Percentiles rank a stretch among this genome's conserved stretches.
Evolutionary conservation across 495 filamentous ascomycete genomes (phyloP).

Genomic region (Penicillium cosmopolitanum): DNA sequence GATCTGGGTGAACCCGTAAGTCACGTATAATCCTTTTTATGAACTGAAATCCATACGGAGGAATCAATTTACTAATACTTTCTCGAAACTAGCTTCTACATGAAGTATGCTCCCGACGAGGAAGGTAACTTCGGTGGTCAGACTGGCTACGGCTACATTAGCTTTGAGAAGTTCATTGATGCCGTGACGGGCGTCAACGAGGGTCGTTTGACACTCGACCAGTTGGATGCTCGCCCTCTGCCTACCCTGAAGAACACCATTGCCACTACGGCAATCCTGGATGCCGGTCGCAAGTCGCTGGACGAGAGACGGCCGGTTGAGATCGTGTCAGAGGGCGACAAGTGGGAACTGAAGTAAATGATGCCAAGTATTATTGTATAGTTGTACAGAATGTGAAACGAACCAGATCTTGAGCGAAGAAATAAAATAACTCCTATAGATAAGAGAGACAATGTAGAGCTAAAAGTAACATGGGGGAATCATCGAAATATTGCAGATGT

Average conservation of each 20-base stretch:
- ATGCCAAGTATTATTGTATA: constrained; percentile 11
- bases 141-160: constrained; percentile 89
- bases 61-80: neutral
- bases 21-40: neutral
- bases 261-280: constrained; percentile 86
- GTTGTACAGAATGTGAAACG: constrained; percentile 5
- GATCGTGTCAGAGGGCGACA: constrained; percentile 65
- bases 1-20: constrained; percentile 79
- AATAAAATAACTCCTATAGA: neutral
- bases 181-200: constrained; percentile 79
- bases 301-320: constrained; percentile 78
- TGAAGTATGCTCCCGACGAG: constrained; percentile 94
- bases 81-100: constrained; percentile 71
- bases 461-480: neutral
- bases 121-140: constrained; percentile 93
- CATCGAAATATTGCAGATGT: constrained; percentile 2
- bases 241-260: constrained; percentile 89
- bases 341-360: constrained; percentile 71
- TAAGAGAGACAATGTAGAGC: neutral
- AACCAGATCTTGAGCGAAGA: neutral
- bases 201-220: constrained; percentile 66
- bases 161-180: constrained; percentile 95
- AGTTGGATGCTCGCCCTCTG: constrained; percentile 77
- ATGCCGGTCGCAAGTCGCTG: constrained; percentile 80
- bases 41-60: neutral